phyloP scores from a whole-genome alignment of 148 eudicot species.

The Fallopia convolvulus region DNA sequence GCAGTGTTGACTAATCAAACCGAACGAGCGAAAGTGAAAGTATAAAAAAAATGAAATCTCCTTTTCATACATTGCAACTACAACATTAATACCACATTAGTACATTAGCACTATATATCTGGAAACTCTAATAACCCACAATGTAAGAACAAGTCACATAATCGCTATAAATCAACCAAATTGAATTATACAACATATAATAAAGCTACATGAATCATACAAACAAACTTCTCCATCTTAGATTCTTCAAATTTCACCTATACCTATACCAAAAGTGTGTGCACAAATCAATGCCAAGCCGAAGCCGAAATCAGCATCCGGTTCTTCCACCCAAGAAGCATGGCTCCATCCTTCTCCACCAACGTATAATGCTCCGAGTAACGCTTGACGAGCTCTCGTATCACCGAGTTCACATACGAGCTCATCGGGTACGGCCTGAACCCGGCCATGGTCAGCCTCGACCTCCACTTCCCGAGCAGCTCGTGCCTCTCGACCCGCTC shows the following conservation, averaged over 20 bases:
- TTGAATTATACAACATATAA: not conserved
- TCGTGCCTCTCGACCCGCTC: constrained; percentile 86
- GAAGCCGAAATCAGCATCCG: constrained; percentile 80
- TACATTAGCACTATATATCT: not conserved
- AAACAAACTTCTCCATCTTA: not conserved
- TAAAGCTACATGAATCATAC: not conserved
- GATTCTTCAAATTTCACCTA: not conserved
- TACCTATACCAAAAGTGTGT: not conserved
- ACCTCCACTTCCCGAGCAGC: constrained; percentile 85
- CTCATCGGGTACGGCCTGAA: constrained; percentile 63
- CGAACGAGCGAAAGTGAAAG: too few species aligned
- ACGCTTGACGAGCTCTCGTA: constrained; percentile 43
- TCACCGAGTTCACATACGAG: constrained; percentile 70
- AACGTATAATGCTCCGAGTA: constrained; percentile 72
- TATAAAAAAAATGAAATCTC: not conserved
- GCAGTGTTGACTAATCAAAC: too few species aligned
- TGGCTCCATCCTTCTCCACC: constrained; percentile 77
- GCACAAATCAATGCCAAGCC: constrained; percentile 56
- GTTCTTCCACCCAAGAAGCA: constrained; percentile 85
- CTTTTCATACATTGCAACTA: too few species aligned
- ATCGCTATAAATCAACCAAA: not conserved
- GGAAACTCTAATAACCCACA: not conserved
- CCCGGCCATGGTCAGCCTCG: constrained; percentile 90
- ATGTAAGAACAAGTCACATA: not conserved
- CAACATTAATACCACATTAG: too few species aligned